Evolutionary conservation across 805 yeast genomes (phyloP).

Genomic region (Candida saitoana): DNA sequence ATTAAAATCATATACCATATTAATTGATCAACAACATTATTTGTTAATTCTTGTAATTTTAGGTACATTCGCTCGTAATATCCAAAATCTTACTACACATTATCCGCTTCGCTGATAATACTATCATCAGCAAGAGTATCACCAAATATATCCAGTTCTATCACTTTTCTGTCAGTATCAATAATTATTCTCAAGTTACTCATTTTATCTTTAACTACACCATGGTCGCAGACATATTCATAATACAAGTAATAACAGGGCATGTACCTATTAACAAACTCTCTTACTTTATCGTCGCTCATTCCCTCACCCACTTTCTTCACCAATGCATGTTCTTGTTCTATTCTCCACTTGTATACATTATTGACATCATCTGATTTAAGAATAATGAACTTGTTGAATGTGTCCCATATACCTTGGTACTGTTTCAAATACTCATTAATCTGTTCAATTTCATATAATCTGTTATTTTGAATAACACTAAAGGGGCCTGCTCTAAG

Average conservation of each 20-base stretch:
- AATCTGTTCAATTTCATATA: conserved; percentile 34
- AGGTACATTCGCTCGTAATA: too few relatives aligned
- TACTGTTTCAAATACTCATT: conserved; percentile 54
- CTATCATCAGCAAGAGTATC: too few relatives aligned
- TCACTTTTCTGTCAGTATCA: conserved; percentile 7
- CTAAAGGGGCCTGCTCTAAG: conserved; percentile 15
- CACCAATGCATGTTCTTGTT: conserved; percentile 68
- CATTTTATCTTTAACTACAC: not conserved
- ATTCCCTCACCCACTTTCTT: conserved; percentile 63
- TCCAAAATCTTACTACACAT: too few relatives aligned
- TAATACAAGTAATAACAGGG: conserved; percentile 77
- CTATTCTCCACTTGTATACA: conserved; percentile 74
- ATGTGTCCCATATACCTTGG: conserved; percentile 50
- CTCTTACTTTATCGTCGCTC: conserved; percentile 64
- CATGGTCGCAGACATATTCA: conserved; percentile 31
- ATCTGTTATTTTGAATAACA: conserved; percentile 18
- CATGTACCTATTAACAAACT: conserved; percentile 80
- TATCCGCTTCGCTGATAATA: too few relatives aligned
- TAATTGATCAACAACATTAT: too few relatives aligned
- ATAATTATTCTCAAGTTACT: conserved; percentile 7
- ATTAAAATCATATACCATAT: too few relatives aligned
- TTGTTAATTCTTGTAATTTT: too few relatives aligned
- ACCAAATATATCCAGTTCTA: not conserved
- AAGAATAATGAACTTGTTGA: conserved; percentile 59
- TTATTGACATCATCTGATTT: conserved; percentile 55